Base-by-base conservation (phyloP, 345 rosid species). In the Arabis alpina region DNA sequence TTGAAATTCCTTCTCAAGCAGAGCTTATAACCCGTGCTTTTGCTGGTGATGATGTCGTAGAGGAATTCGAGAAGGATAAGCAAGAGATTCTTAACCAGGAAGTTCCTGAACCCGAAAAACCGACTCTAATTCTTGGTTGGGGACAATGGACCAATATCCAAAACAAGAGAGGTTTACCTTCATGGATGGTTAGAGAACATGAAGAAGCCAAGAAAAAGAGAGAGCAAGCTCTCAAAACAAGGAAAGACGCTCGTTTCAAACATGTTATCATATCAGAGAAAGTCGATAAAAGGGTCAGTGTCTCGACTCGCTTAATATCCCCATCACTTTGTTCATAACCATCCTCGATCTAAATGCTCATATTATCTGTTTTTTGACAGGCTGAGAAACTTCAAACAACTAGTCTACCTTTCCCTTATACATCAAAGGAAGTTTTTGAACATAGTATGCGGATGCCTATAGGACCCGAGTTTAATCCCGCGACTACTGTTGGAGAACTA, bases 401-500 rank as follows among this genome's bases (percentile, higher is more conserved):
- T 67, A 61, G 88, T 13, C 74, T 91, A 78, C 99, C 99, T 19
- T 91, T 77, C 70, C 97, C 99, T 11, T 87, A 81, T 78, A 84
- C 90, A 52, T 91, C 93, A 0, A 80, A 85, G 73, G 99, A 91
- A 57, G 80, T 82, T 39, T 94, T 86, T 37, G 96, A 94, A 49
- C 90, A 77, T 66, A 89, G 93, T 78, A 86, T 86, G 68, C 95
- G 97, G n/a, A 82, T 87, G 84, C 99, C 97, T 11, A 70, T 91
- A 28, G 99, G 99, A 28, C 96, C 97, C 2, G 99, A 94, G 68
- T 91, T 77, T 68, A 88, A 94, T 75, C 99, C 97, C 4, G 87
- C 86, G 5, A 86, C 90, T 19, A 64, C 84, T 48, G 47, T 85
- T 39, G 86, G 85, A 80, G 90, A 85, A 54, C 86, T 91, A 58